Evolutionary conservation across 805 yeast species (phyloP).

Genomic region (Brettanomyces anomalus): DNA sequence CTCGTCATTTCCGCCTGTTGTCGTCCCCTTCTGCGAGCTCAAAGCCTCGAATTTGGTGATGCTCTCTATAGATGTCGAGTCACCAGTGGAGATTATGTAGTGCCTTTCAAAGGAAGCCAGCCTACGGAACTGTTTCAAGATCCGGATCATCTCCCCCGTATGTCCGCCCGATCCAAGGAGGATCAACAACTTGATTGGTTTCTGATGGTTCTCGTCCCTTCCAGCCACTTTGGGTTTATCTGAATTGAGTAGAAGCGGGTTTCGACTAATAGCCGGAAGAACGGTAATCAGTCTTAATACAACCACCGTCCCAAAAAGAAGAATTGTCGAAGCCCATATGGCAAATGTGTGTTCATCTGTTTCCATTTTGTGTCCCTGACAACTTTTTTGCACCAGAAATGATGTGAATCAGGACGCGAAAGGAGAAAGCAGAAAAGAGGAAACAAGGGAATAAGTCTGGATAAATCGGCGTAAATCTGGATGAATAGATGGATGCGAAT

Average conservation of each 20-base stretch:
- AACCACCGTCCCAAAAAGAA: slow-evolving; percentile 4
- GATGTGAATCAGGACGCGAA: too few relatives aligned
- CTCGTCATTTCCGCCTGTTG: slow-evolving; percentile 9
- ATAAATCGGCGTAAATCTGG: too few relatives aligned
- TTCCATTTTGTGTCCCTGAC: background rate
- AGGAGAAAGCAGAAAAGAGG: too few relatives aligned
- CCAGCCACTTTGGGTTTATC: background rate
- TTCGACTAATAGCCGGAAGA: slow-evolving; percentile 16
- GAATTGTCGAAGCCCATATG: slow-evolving; percentile 4
- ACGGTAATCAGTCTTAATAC: slow-evolving; percentile 13
- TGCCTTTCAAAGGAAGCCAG: slow-evolving; percentile 15
- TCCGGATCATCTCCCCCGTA: slow-evolving; percentile 88
- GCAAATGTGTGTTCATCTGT: slow-evolving; percentile 20
- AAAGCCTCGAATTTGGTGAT: slow-evolving; percentile 28
- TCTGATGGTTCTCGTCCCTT: background rate
- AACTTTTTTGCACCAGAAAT: too few relatives aligned
- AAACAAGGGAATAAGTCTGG: too few relatives aligned
- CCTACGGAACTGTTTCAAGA: slow-evolving; percentile 35
- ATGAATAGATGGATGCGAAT: too few relatives aligned
- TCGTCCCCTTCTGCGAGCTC: slow-evolving; percentile 5
- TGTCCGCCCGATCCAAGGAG: slow-evolving; percentile 96
- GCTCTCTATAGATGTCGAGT: slow-evolving; percentile 34
- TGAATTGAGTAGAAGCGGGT: background rate
- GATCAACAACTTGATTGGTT: slow-evolving; percentile 32
- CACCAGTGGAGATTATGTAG: slow-evolving; percentile 35